Evolutionary conservation across 495 filamentous ascomycete species (phyloP), one percentile per base, ranked within the genome.

Genomic region (Lophiostoma macrostomum): DNA sequence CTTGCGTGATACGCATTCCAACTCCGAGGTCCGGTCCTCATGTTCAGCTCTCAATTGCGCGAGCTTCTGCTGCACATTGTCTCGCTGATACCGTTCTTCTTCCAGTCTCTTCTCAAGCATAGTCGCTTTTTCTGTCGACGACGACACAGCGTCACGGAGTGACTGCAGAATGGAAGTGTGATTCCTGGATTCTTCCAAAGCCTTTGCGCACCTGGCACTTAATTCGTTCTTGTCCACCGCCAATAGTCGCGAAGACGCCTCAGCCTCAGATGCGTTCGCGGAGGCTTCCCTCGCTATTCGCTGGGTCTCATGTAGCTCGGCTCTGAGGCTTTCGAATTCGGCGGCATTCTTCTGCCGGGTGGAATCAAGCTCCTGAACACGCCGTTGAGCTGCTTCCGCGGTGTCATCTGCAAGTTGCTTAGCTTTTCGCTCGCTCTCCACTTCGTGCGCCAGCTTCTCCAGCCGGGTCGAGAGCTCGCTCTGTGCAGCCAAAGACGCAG

Each of bases 341-440:
- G 85, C 77, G 7, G 86, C 77, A 43, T 85, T 88, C 52, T 82
- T 85, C 54, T 93, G 86, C 68, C 90, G 85, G 56, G 80, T 85
- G n/a, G 66, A 66, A 59, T 96, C 91, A 5, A 97, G 72, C 54
- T 95, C 89, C 8, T 81, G 76, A 64, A 95, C 81, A 20, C 91
- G 81, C 69, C 82, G 86, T 58, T 95, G 81, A 14, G 90, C 86
- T 16, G 88, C 86, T 45, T 85, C 84, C 8, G 85, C 80, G 1
- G 86, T 91, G 48, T 95, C 91, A 61, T 99, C 93, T 0, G 93
- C 90, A 4, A 95, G 71, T 64, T 88, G 83, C 25, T 88, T 78
- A 4, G 85, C 83, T 45, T 80, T 85, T 61, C 76, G 86, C 64
- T 99, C 94, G 7, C 87, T 81, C 24, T 88, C 79, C 10, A 96